These are phyloP conservation scores for Trichoderma lentiforme DNA, from an alignment of 2,329 filamentous ascomycete genomes.

Conservation along the genomic window DNA sequence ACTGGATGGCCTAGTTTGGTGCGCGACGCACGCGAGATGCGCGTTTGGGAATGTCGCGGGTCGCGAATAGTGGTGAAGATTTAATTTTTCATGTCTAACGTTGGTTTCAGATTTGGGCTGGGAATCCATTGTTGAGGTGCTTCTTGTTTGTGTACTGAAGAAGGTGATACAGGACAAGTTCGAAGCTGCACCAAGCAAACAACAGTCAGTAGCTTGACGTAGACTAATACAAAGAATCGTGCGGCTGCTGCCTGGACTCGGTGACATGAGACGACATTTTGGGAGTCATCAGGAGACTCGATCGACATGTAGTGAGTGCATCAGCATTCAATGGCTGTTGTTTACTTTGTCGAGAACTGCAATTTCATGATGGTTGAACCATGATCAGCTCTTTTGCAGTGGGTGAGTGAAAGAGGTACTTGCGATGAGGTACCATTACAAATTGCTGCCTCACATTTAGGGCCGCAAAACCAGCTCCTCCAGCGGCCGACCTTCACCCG, in stretches of 20 bases:
- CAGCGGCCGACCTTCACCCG: conserved; percentile 14
- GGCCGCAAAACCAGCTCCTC: neutral
- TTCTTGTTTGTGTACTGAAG: neutral
- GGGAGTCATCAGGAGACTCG: neutral
- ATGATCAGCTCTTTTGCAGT: neutral
- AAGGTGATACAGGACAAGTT: neutral
- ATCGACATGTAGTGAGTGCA: neutral
- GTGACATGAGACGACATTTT: neutral
- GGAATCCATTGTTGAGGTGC: neutral
- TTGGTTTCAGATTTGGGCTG: neutral
- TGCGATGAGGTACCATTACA: neutral
- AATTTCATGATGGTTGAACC: neutral
- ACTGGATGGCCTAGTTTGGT: neutral
- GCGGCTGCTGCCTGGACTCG: neutral
- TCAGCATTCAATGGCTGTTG: neutral
- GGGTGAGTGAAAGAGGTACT: neutral
- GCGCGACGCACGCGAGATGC: conserved; percentile 11
- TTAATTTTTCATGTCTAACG: neutral
- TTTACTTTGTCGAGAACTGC: neutral
- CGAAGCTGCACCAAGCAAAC: neutral
- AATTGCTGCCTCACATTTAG: conserved; percentile 2
- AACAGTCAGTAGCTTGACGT: neutral
- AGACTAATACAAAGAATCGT: neutral
- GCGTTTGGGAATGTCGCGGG: conserved; percentile 6
- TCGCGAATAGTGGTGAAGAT: neutral